Evolutionary conservation across 148 eudicot genomes (phyloP).

Genomic region (Fagopyrum tataricum): DNA sequence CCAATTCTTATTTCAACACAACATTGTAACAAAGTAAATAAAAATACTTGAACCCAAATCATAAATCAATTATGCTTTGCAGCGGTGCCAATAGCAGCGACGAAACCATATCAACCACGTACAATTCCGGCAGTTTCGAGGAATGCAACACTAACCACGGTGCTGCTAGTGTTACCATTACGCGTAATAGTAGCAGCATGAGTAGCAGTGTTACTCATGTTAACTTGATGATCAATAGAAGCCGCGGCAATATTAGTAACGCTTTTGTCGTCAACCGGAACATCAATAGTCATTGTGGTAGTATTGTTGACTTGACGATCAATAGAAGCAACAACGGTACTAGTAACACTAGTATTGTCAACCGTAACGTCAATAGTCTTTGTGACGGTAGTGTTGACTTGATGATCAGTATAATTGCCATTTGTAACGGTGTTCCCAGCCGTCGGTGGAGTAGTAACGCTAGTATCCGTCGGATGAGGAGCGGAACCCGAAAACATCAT

Average conservation of each 20-base stretch:
- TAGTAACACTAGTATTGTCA: no score
- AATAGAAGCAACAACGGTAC: no score
- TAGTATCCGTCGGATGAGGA: background rate
- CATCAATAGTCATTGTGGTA: background rate
- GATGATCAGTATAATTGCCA: background rate
- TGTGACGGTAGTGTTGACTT: no score
- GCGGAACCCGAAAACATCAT: constrained; percentile 15
- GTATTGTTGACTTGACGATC: background rate
- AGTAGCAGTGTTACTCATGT: no score
- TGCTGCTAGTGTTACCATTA: background rate
- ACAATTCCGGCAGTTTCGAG: background rate
- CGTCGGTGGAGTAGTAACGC: background rate
- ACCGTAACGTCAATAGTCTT: no score
- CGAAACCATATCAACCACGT: no score
- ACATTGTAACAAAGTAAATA: no score
- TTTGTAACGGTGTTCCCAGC: background rate
- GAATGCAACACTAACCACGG: background rate
- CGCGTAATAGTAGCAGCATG: background rate
- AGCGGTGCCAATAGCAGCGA: no score
- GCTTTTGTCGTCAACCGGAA: background rate
- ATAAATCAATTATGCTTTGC: no score
- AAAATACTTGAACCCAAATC: no score
- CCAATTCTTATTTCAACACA: no score
- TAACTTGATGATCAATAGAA: background rate
- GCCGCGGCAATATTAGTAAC: background rate